Evolutionary conservation across 1,284 basidiomycete genomes (phyloP).

Genomic region (Peniophora sp.): DNA sequence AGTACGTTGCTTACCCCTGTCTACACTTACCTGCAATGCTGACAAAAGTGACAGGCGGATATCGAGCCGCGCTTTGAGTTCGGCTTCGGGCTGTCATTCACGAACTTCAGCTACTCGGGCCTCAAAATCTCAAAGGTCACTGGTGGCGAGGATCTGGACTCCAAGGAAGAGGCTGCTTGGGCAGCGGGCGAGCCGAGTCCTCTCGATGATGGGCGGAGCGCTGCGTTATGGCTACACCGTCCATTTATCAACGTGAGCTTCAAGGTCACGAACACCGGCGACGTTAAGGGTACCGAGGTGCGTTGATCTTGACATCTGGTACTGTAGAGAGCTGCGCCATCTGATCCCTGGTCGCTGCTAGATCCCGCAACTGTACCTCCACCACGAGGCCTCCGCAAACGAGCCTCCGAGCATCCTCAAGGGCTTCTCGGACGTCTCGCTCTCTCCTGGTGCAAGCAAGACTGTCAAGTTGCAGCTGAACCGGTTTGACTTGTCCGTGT

Average conservation of each 20-base stretch:
- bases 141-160: conserved; percentile 5
- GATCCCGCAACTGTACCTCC: conserved; percentile 39
- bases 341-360: conserved; percentile 8
- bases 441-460: conserved; percentile 27
- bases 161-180: conserved; percentile 27
- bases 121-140: conserved; percentile 16
- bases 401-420: conserved; percentile 36
- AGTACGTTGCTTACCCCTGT: conserved; percentile 25
- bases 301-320: conserved; percentile 7
- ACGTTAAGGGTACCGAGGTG: conserved; percentile 19
- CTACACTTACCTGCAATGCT: background rate
- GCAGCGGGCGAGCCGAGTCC: conserved; percentile 15
- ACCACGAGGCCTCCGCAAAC: conserved; percentile 27
- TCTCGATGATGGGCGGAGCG: conserved; percentile 12
- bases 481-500: conserved; percentile 36
- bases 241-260: conserved; percentile 20
- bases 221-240: conserved; percentile 15
- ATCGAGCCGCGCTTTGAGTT: conserved; percentile 57
- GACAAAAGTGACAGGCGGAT: conserved; percentile 18
- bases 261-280: conserved; percentile 22
- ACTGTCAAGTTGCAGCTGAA: conserved; percentile 30
- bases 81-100: conserved; percentile 54
- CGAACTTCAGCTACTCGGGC: conserved; percentile 35
- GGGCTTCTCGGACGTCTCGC: conserved; percentile 36
- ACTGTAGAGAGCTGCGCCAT: background rate